Evolutionary conservation across 202 grass and related monocot species (phyloP), one percentile per base, ranked within the genome.

Genomic region (Zoysia matrella): DNA sequence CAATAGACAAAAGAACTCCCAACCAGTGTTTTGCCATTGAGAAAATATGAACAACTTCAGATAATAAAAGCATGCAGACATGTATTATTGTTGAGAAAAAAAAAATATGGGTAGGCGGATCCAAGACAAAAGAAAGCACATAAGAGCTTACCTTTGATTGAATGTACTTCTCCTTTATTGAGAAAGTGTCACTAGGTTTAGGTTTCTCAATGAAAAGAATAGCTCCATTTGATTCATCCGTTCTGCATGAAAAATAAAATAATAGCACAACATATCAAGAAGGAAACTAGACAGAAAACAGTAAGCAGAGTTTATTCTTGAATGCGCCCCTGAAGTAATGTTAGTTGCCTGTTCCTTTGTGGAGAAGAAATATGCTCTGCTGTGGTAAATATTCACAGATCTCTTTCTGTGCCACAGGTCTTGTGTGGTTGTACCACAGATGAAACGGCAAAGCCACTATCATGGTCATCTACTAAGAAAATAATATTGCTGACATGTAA

Each of bases 91-190:
- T 51, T 47, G 46, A 76, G 72, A 75, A 88, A 75, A 70, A 15
- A 30, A 30, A 30, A 30, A 30, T 44, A 54, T 56, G 58, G 57
- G 43, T 51, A 80, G 70, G 56, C 14, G 67, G 52, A 82, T 60
- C 57, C 15, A 52, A 71, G n/a, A 65, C 36, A 78, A 64, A 55
- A 52, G 52, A 13, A 67, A 74, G 48, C 10, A 58, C 42, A 69
- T 3, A 73, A 74, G 79, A 84, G 3, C 50, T 84, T 93, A 94
- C 95, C 90, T 98, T 98, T 63, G 80, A 70, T 90, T 95, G 92
- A 76, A 98, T 98, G 80, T 90, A 98, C 82, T 90, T 91, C 81
- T 98, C 95, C 74, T 98, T 98, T 92, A 80, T 95, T 75, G 88
- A 80, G 85, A 95, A 89, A 73, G 87, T 78, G 80, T 98, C 90